Evolutionary conservation across 1,139 yeast genomes (phyloP).

Genomic region (Protomyces lactucae-debilis): DNA sequence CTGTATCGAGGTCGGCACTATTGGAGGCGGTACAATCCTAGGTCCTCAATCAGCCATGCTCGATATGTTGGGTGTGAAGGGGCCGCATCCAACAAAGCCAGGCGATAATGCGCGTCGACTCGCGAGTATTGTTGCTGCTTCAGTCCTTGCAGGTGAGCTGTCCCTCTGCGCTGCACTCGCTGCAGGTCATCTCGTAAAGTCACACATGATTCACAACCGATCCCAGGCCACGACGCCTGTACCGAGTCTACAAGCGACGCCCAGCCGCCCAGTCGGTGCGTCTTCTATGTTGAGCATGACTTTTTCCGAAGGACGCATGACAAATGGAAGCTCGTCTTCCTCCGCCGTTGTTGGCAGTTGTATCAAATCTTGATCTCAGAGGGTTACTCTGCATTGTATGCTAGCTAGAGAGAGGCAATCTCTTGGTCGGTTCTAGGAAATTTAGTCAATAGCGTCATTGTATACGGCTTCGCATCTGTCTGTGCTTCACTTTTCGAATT

Average conservation of each 20-base stretch:
- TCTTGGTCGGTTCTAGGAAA: too few species aligned
- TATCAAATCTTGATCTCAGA: conserved; percentile 12
- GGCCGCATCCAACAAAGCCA: conserved; percentile 90
- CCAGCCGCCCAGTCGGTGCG: background rate
- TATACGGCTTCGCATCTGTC: too few species aligned
- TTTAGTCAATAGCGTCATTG: too few species aligned
- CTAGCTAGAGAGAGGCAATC: too few species aligned
- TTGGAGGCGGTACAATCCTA: conserved; percentile 97
- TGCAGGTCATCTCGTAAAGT: conserved; percentile 96
- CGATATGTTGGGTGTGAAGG: conserved; percentile 87
- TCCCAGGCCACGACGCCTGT: conserved; percentile 21
- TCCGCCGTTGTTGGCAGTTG: conserved; percentile 15
- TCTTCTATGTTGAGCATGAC: conserved; percentile 15
- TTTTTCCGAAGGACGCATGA: background rate
- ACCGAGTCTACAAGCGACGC: conserved; percentile 3
- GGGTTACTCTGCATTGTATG: background rate
- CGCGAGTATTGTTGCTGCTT: conserved; percentile 91
- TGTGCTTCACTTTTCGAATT: background rate
- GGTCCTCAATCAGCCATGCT: conserved; percentile 97
- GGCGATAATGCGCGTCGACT: conserved; percentile 93
- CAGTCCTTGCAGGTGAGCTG: conserved; percentile 93
- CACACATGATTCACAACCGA: conserved; percentile 95
- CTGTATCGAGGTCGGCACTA: conserved; percentile 96
- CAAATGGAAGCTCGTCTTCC: background rate
- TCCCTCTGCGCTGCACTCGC: conserved; percentile 93